Base-by-base conservation (phyloP, 2,329 filamentous ascomycete genomes). In the Colletotrichum chrysophilum region DNA sequence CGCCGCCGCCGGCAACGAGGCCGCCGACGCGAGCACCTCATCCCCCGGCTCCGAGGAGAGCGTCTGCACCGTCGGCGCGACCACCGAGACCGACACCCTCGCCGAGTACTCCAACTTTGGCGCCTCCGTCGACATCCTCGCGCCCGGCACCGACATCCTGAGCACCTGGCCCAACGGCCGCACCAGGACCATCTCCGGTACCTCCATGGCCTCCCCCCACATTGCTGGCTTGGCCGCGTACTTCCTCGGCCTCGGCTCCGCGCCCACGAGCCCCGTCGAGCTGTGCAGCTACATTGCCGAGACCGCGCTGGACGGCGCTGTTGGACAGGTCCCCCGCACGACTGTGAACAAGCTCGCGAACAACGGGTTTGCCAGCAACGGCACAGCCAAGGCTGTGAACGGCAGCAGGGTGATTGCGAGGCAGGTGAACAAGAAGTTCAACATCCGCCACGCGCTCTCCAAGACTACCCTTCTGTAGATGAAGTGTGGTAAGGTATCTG, bases 1-100 rank as follows among this genome's bases (percentile, higher is more conserved):
- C 66, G 89, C 91, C 13, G 90, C 90, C 4, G 90, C 90, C 21
- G 90, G 90, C 58, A 92, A 92, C 80, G 82, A 85, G 5, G 84
- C 83, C 71, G 78, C 78, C 21, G 84, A 91, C 76, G 88, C 89
- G 2, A 77, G 80, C 21, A 82, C 82, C 77, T 86, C 80, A 69
- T 90, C 89, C 1, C 89, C 89, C 4, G 87, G 89, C 21, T 89
- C 87, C 0, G 87, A 87, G 78, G 71, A 85, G 4, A 81, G 79
- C 30, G 89, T 84, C 43, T 90, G 90, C 82, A 91, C 89, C 2
- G 88, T 91, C n/a, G 89, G 88, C 26, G 87, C 89, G 26, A 88
- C 85, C 34, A 83, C 84, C 55, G 78, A 70, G 16, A 79, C 77
- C 62, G 87, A 90, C 76, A 78, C 78, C 55, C 82, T 85, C 38